Evolutionary conservation across 306 rosid genomes (phyloP).

Genomic region (Macrotyloma uniflorum): DNA sequence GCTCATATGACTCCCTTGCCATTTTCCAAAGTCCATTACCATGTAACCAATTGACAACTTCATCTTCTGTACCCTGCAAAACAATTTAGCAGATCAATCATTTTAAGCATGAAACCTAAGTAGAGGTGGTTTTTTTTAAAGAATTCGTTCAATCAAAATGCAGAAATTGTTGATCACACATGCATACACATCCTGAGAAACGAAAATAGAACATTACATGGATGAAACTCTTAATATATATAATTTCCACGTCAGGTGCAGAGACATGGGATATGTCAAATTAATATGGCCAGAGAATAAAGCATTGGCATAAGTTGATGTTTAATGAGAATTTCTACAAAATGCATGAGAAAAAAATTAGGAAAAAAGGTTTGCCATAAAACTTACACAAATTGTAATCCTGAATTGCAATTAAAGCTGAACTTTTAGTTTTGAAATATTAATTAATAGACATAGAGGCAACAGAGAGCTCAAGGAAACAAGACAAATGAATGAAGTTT

Average conservation of each 20-base stretch:
- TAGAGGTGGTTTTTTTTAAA: background rate
- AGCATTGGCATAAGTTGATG: background rate
- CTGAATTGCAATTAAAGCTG: background rate
- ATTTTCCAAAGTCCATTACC: conserved; percentile 89
- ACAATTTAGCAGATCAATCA: conserved; percentile 37
- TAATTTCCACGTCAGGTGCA: background rate
- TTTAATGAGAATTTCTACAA: background rate
- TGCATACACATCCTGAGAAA: background rate
- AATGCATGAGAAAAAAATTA: background rate
- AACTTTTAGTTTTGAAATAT: background rate
- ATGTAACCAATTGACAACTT: conserved; percentile 90
- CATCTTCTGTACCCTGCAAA: conserved; percentile 94
- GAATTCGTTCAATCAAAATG: background rate
- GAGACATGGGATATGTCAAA: background rate
- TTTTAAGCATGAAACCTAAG: background rate
- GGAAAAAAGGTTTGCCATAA: background rate
- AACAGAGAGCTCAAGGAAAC: background rate
- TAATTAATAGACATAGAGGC: background rate
- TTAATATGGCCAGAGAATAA: background rate
- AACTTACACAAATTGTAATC: background rate
- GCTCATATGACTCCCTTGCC: conserved; percentile 90
- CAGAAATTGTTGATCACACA: background rate
- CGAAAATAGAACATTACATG: background rate
- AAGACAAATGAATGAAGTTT: background rate
- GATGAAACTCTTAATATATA: background rate